Conservation (phyloP, 129 eudicot species). For the Silybum marianum region DNA sequence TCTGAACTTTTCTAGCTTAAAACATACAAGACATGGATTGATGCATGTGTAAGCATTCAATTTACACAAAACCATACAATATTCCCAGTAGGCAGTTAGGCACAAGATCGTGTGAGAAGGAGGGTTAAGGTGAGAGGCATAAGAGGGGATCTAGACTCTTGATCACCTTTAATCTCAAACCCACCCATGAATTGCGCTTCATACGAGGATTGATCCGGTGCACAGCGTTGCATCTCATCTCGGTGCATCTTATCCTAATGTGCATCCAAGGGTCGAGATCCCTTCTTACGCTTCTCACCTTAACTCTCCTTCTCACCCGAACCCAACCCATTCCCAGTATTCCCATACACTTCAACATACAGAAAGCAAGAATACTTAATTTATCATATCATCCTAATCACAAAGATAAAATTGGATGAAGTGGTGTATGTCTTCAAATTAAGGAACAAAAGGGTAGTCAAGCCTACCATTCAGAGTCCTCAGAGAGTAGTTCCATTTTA, state of each 20-base stretch:
- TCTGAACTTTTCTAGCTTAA: not conserved
- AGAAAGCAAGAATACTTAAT: not conserved
- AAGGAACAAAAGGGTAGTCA: not conserved
- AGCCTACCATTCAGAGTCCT: not conserved
- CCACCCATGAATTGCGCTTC: too few relatives aligned
- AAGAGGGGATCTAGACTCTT: too few relatives aligned
- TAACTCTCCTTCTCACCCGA: too few relatives aligned
- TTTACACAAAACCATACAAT: not conserved
- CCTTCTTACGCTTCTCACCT: too few relatives aligned
- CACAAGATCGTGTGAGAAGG: too few relatives aligned
- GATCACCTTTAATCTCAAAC: too few relatives aligned
- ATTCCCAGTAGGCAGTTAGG: too few relatives aligned
- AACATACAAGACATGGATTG: slow-evolving; percentile 13
- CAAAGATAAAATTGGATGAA: not conserved
- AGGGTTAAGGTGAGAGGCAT: too few relatives aligned
- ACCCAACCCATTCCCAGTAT: not conserved
- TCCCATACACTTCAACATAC: slow-evolving; percentile 3
- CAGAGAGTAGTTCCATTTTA: not conserved
- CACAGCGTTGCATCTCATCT: too few relatives aligned
- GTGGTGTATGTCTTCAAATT: not conserved
- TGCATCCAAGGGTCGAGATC: too few relatives aligned
- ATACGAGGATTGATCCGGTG: too few relatives aligned
- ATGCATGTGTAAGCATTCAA: not conserved
- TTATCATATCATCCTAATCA: not conserved
- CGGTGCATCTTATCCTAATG: too few relatives aligned